A percentile compares a stretch with the other conserved stretches of the same genome.
Evolutionary conservation across 2,329 filamentous ascomycete species (phyloP).

Genomic region (Salinomyces thailandicus): DNA sequence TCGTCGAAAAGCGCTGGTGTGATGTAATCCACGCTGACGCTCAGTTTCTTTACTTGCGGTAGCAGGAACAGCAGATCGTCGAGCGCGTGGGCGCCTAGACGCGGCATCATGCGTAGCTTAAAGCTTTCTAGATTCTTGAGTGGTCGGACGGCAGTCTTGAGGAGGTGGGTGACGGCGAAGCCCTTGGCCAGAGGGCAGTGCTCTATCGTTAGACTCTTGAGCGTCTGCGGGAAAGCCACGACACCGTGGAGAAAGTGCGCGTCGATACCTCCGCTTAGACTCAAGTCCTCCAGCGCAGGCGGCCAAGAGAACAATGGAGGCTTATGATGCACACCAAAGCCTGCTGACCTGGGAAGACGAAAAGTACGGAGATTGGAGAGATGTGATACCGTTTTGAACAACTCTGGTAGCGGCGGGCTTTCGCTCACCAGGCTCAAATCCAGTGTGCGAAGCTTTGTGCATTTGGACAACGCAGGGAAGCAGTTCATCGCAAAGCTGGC

Average conservation of each 20-base stretch:
- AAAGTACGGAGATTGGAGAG: slow-evolving; percentile 37
- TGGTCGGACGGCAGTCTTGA: slow-evolving; percentile 23
- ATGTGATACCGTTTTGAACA: slow-evolving; percentile 42
- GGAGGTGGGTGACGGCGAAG: slow-evolving; percentile 27
- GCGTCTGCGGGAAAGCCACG: slow-evolving; percentile 22
- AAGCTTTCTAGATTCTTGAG: slow-evolving; percentile 26
- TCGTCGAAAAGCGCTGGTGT: slow-evolving; percentile 30
- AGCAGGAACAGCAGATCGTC: slow-evolving; percentile 33
- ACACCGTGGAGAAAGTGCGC: slow-evolving; percentile 31
- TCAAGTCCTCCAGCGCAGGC: slow-evolving; percentile 31
- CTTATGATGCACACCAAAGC: slow-evolving; percentile 13
- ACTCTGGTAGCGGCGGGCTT: slow-evolving; percentile 36
- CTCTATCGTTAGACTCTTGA: slow-evolving; percentile 31
- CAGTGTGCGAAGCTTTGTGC: slow-evolving; percentile 37
- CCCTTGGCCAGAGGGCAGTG: slow-evolving; percentile 34
- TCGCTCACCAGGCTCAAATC: slow-evolving; percentile 46
- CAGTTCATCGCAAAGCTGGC: slow-evolving; percentile 48
- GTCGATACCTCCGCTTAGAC: slow-evolving; percentile 35
- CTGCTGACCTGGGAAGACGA: slow-evolving; percentile 26
- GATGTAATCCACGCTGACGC: slow-evolving; percentile 39
- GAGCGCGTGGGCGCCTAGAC: slow-evolving; percentile 28
- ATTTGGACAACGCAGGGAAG: slow-evolving; percentile 48
- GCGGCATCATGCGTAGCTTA: slow-evolving; percentile 32
- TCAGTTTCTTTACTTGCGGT: slow-evolving; percentile 30
- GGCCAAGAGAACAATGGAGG: slow-evolving; percentile 30